These are phyloP conservation scores for Coniochaeta ligniaria DNA, from an alignment of 2,329 filamentous ascomycete species.

Conservation along the genomic window DNA sequence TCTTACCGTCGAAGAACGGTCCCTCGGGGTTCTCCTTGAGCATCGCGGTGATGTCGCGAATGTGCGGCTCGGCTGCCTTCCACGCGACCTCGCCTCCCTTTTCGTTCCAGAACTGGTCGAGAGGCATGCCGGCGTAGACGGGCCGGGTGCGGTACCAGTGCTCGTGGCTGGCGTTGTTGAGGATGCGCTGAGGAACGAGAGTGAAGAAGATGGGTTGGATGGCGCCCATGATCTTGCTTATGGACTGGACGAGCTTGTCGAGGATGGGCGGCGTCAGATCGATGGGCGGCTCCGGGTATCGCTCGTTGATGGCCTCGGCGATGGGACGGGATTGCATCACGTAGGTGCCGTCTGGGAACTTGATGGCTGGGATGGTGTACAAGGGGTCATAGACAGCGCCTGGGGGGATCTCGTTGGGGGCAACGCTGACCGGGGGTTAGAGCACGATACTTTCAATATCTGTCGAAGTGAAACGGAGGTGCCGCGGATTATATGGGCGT, in stretches of 20 bases:
- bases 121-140: constrained; percentile 39
- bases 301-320: constrained; percentile 48
- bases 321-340: constrained; percentile 60
- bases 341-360: constrained; percentile 47
- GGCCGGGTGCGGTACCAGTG: constrained; percentile 51
- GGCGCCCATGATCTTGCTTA: constrained; percentile 21
- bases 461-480: not conserved
- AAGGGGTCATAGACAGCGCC: constrained; percentile 13
- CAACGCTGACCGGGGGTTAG: constrained; percentile 23
- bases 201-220: constrained; percentile 37
- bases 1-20: constrained; percentile 53
- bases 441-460: not conserved
- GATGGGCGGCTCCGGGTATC: constrained; percentile 50
- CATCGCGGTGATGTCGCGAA: constrained; percentile 31
- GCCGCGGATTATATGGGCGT: not conserved
- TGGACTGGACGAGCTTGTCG: constrained; percentile 31
- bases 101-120: constrained; percentile 38
- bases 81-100: constrained; percentile 43
- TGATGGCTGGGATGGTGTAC: constrained; percentile 51
- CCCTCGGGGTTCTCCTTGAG: constrained; percentile 50
- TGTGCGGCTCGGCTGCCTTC: constrained; percentile 28
- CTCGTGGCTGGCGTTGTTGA: constrained; percentile 40
- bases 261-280: constrained; percentile 48
- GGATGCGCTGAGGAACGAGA: constrained; percentile 38
- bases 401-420: constrained; percentile 31